Percentiles rank a stretch among this genome's conserved stretches.
These are phyloP conservation scores for Pluteus cervinus DNA, from an alignment of 768 basidiomycete genomes.

Conservation along the genomic window DNA sequence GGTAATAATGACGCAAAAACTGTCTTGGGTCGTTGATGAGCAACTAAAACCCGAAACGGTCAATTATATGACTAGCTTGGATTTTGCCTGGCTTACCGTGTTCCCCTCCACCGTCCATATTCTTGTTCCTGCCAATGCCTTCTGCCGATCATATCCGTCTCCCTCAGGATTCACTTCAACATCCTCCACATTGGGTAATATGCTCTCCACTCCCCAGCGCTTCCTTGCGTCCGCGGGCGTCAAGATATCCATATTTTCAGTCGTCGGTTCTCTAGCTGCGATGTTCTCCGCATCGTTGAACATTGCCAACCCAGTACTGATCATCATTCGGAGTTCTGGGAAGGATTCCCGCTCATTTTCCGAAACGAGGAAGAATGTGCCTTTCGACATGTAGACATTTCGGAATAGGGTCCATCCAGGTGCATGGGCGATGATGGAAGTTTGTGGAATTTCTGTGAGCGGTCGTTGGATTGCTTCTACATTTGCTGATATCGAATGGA, in stretches of 20 bases:
- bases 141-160: no score
- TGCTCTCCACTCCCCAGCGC: constrained; percentile 63
- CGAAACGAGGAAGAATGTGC: constrained; percentile 63
- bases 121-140: no score
- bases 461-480: constrained; percentile 10
- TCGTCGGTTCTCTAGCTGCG: constrained; percentile 55
- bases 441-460: constrained; percentile 36
- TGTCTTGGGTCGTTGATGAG: constrained; percentile 58
- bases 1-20: constrained; percentile 74
- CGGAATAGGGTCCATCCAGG: constrained; percentile 77
- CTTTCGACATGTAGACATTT: constrained; percentile 72
- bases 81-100: constrained; percentile 50
- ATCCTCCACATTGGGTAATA: constrained; percentile 15
- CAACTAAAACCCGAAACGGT: constrained; percentile 20
- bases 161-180: constrained; percentile 31
- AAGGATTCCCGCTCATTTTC: constrained; percentile 18
- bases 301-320: constrained; percentile 52
- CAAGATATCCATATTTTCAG: constrained; percentile 49
- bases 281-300: constrained; percentile 52
- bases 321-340: constrained; percentile 42
- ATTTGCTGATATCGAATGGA: no score
- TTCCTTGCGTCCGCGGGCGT: constrained; percentile 44
- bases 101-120: constrained; percentile 60
- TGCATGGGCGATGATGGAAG: constrained; percentile 47
- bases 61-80: no score